These are phyloP conservation scores for Hericium erinaceus DNA, from an alignment of 768 basidiomycete species.

Conservation along the genomic window DNA sequence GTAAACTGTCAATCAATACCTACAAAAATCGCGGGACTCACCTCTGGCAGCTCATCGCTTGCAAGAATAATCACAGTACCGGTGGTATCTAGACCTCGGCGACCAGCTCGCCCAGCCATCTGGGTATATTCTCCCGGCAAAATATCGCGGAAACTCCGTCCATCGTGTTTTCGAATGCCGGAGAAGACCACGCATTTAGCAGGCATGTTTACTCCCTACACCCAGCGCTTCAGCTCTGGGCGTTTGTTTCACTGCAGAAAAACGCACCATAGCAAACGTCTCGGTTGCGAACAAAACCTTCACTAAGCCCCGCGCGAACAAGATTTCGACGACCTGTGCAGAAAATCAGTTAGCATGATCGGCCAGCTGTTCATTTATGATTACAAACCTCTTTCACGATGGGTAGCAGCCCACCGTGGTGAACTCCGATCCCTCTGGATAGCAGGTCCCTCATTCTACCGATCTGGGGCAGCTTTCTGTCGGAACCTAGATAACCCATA, in stretches of 20 bases:
- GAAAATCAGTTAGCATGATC: slow-evolving; percentile 1
- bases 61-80: slow-evolving; percentile 91
- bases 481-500: slow-evolving; percentile 49
- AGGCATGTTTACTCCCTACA: slow-evolving; percentile 98
- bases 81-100: slow-evolving; percentile 89
- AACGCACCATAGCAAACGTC: slow-evolving; percentile 92
- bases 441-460: slow-evolving; percentile 82
- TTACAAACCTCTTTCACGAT: slow-evolving; percentile 85
- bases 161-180: slow-evolving; percentile 90
- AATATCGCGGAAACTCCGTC: slow-evolving; percentile 83
- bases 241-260: neutral
- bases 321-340: slow-evolving; percentile 81
- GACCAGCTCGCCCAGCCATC: slow-evolving; percentile 97
- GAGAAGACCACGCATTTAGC: slow-evolving; percentile 97
- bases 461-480: slow-evolving; percentile 91
- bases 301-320: slow-evolving; percentile 92
- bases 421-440: slow-evolving; percentile 90
- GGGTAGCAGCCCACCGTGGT: slow-evolving; percentile 93
- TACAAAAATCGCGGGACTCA: slow-evolving; percentile 23
- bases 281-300: slow-evolving; percentile 97
- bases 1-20: neutral
- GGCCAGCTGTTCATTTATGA: neutral
- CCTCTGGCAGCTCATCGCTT: slow-evolving; percentile 81
- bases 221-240: neutral
- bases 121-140: slow-evolving; percentile 93